Base-by-base conservation (phyloP, 1,284 basidiomycete species). In the Heimioporus punctisporus region DNA sequence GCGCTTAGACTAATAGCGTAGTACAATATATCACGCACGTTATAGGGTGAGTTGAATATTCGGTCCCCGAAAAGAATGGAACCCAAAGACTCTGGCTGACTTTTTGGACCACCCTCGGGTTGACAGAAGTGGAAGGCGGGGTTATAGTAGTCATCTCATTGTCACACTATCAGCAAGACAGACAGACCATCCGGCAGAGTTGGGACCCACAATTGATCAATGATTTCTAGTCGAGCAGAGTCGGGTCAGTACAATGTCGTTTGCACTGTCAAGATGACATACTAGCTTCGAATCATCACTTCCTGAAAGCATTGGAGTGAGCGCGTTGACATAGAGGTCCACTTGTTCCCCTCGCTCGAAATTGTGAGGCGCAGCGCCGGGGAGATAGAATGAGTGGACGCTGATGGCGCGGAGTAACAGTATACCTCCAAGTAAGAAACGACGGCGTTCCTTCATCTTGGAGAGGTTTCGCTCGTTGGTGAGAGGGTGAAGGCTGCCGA, bases 61-160 rank as follows among this genome's bases (percentile, higher is more conserved):
- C 97, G 84, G 76, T 99, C 97, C 28, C 97, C 97, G 64, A 98
- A 98, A 17, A 99, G 77, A 59, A 97, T 95, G 28, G 93, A 94
- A 6, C 97, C 97, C 26, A 99, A 77, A 2, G 89, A 92, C 73
- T 97, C 96, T 15, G 92, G 86, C 68, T 95, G 88, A 63, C 88
- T 86, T 66, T 86, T 74, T 2, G 89, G 86, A 6, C 93, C 93
- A 9, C 79, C 86, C 48, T 82, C 75, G 8, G 97, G 97, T 59
- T 82, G 66, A 69, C 97, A 98, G 73, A 98, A 98, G 60, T 88
- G 88, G 62, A 98, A 92, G 43, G 78, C 77, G 2, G 87, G 83
- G 64, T 94, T 86, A 74, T 97, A 97, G 72, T 95, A 97, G 71
- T 97, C 93, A 69, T 93, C 92, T 81, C 68, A 21, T 55, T 30